phyloP scores from a whole-genome alignment of 163 green algal genomes.

The Coccomyxa subellipsoidea region DNA sequence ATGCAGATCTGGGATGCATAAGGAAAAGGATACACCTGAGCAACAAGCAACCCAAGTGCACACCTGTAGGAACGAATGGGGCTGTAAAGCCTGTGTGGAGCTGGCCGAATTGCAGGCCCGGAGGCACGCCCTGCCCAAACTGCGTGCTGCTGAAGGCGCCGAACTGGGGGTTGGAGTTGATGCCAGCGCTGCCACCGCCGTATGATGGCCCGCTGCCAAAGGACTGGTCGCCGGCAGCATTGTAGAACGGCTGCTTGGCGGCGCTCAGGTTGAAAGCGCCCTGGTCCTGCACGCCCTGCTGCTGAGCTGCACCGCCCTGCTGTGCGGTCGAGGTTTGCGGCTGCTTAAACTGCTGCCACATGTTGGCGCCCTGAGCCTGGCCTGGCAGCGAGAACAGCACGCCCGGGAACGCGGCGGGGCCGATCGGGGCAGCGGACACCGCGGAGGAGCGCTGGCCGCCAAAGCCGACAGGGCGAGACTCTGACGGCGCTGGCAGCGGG shows the following conservation, averaged over 20 bases:
- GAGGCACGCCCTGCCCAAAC: background rate
- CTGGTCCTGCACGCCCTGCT: background rate
- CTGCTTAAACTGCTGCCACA: slow-evolving; percentile 10
- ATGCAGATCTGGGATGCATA: too few species aligned
- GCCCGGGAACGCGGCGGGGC: background rate
- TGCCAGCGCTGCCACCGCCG: background rate
- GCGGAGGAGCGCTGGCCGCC: background rate
- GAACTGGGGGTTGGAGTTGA: slow-evolving; percentile 18
- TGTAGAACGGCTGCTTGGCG: background rate
- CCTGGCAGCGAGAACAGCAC: slow-evolving; percentile 4
- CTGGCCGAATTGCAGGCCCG: slow-evolving; percentile 33
- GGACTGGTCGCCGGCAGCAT: background rate
- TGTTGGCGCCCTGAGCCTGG: background rate
- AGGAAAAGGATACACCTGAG: too few species aligned
- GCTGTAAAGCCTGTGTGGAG: slow-evolving; percentile 28
- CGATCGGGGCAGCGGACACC: background rate
- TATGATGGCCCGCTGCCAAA: background rate
- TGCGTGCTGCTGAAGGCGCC: slow-evolving; percentile 7
- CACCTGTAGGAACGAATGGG: slow-evolving; percentile 51
- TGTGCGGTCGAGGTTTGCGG: background rate
- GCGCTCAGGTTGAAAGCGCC: background rate
- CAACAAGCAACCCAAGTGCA: too few species aligned
- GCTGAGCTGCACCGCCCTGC: background rate
- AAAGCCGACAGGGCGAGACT: background rate
- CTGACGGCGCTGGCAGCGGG: background rate